A percentile compares a stretch with the other conserved stretches of the same genome.
phyloP scores from a whole-genome alignment of 2,329 filamentous ascomycete genomes.

The Colletotrichum sp. region DNA sequence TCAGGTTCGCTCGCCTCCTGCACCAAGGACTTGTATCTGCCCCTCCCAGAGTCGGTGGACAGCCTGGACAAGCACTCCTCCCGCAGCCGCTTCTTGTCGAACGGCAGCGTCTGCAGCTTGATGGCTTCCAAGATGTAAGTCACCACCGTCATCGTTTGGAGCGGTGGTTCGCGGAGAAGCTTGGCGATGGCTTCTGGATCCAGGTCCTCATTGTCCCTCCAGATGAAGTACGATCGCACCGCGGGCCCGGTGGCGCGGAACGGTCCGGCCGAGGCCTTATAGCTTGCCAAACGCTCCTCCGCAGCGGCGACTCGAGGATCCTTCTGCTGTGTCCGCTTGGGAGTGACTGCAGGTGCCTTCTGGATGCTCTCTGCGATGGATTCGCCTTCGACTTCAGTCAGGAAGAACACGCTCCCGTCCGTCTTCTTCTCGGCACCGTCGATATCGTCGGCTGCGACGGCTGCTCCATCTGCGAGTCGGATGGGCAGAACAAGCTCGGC shows the following conservation, averaged over 20 bases:
- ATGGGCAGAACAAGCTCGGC: conserved; percentile 73
- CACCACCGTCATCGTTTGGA: conserved; percentile 60
- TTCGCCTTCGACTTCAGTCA: conserved; percentile 24
- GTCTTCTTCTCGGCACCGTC: conserved; percentile 30
- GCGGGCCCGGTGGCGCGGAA: conserved; percentile 27
- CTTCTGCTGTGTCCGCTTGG: conserved; percentile 20
- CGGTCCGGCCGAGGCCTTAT: conserved; percentile 33
- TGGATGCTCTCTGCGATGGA: conserved; percentile 16
- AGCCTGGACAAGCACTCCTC: conserved; percentile 46
- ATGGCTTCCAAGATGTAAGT: conserved; percentile 65
- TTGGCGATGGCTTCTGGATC: conserved; percentile 53
- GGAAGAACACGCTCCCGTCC: conserved; percentile 26
- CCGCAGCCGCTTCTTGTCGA: conserved; percentile 48
- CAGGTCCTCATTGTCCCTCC: conserved; percentile 60
- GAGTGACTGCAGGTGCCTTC: conserved; percentile 2
- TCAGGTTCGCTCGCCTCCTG: conserved; percentile 20
- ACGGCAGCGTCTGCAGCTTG: conserved; percentile 53
- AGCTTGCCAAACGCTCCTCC: conserved; percentile 40
- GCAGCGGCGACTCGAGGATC: conserved; percentile 51
- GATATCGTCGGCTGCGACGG: conserved; percentile 31
- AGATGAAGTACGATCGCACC: conserved; percentile 68
- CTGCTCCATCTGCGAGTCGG: conserved; percentile 50
- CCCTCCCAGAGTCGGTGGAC: conserved; percentile 19
- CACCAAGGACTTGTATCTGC: conserved; percentile 32
- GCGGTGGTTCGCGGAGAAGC: conserved; percentile 64